Base-by-base conservation (phyloP, 1,284 basidiomycete genomes). In the Boletus sp. region DNA sequence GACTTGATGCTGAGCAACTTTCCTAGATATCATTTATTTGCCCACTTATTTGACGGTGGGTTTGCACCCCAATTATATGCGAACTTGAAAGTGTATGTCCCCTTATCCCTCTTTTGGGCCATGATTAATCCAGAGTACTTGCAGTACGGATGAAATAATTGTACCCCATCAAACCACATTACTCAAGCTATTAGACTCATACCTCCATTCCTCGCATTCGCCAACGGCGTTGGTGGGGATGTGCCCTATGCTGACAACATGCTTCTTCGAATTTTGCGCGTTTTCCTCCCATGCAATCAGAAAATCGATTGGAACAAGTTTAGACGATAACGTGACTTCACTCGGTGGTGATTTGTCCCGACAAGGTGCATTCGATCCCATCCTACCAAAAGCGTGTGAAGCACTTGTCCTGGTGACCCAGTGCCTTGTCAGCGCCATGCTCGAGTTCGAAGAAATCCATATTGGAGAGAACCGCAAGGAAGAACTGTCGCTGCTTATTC, bases 111-210 rank as follows among this genome's bases (percentile, higher is more conserved):
- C 20, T 42, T 25, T 45, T 25, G 12, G 43, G 20, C 3, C 33
- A 27, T 41, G 20, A 48, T 47, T 53, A n/a, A 54, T 55, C 46
- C 49, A 50, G 29, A 41, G 45, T 38, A 44, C 41, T 38, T 41
- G 40, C 61, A 91, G 88, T 52, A 55, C 71, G 22, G 80, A 76
- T 40, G 90, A 92, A 66, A 72, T 82, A n/a, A 77, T 92, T 34
- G 81, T 87, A 3, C 88, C 90, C 1, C 82, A 86, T 56, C 91
- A 94, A 66, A 91, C 82, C 1, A 86, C 80, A 10, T 69, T 94
- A n/a, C 76, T 94, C 48, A 94, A 93, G 67, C 72, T 94, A 6
- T 69, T 93, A 14, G 92, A 94, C 64, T 87, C 89, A 2, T 83
- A 86, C 60, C 70, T 91, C 44, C 82, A 88, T 55, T 73, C 78